Percentiles rank a stretch among this genome's conserved stretches.
Evolutionary conservation across 179 eudicot species (phyloP).

Genomic region (Beta corolliflora): DNA sequence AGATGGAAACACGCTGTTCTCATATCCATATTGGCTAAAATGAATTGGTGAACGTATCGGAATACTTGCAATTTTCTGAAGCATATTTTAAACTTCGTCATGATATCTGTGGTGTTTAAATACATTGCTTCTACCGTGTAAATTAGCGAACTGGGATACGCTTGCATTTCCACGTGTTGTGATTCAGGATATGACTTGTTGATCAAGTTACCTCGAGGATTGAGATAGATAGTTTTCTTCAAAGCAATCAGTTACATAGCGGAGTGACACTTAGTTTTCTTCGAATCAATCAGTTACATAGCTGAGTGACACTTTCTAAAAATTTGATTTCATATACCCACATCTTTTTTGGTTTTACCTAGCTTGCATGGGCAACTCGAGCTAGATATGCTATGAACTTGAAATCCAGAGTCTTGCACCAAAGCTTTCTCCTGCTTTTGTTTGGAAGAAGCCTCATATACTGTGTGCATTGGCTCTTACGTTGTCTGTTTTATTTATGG

Average conservation of each 20-base stretch:
- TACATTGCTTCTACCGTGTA: not conserved
- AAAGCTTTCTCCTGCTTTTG: not conserved
- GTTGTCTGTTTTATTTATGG: not conserved
- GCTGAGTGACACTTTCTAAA: not conserved
- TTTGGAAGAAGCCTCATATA: not conserved
- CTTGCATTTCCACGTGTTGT: not conserved
- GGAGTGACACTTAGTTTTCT: not conserved
- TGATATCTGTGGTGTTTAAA: not conserved
- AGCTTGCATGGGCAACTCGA: not conserved
- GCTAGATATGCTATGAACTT: not conserved
- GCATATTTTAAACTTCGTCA: not conserved
- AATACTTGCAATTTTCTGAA: not conserved
- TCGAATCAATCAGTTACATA: not conserved
- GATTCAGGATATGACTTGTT: not conserved
- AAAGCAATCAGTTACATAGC: not conserved
- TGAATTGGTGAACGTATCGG: not conserved
- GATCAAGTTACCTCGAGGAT: constrained; percentile 12
- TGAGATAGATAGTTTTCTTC: not conserved
- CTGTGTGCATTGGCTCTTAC: not conserved
- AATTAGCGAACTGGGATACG: not conserved
- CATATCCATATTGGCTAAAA: too few species aligned
- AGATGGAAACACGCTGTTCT: too few species aligned
- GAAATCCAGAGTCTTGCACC: not conserved
- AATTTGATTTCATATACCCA: too few species aligned
- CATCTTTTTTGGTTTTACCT: not conserved